A percentile compares a stretch with the other conserved stretches of the same genome.
Evolutionary conservation across 2,329 filamentous ascomycete genomes (phyloP).

Genomic region (Taxawa tesnikishii): DNA sequence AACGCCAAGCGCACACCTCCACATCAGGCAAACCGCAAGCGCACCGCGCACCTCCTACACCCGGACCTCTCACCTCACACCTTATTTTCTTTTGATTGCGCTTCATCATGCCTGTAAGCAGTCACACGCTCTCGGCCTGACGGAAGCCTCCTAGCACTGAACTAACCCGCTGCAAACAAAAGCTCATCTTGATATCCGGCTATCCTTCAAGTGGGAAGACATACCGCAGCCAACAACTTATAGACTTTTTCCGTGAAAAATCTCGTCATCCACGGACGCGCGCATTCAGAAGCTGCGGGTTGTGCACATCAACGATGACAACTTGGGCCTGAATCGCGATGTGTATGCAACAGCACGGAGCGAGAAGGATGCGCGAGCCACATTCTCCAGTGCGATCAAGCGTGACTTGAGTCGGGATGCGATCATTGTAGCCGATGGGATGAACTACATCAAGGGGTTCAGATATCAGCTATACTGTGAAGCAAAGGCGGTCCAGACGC

Average conservation of each 20-base stretch:
- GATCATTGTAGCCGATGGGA: conserved; percentile 66
- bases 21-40: too few relatives aligned
- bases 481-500: conserved; percentile 65
- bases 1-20: too few relatives aligned
- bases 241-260: conserved; percentile 49
- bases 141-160: too few relatives aligned
- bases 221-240: conserved; percentile 49
- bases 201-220: conserved; percentile 54
- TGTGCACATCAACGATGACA: conserved; percentile 63
- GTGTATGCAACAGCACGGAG: conserved; percentile 68
- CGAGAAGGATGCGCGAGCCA: conserved; percentile 72
- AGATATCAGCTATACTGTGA: conserved; percentile 79
- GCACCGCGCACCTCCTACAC: too few relatives aligned
- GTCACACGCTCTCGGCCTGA: too few relatives aligned
- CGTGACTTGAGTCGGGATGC: conserved; percentile 58
- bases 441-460: conserved; percentile 87
- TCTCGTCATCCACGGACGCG: conserved; percentile 36
- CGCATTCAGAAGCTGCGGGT: conserved; percentile 46
- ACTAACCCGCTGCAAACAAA: background rate
- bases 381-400: conserved; percentile 67
- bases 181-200: conserved; percentile 51
- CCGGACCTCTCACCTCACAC: too few relatives aligned
- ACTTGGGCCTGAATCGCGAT: conserved; percentile 53
- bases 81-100: too few relatives aligned
- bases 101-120: too few relatives aligned